Evolutionary conservation across 2,329 filamentous ascomycete genomes (phyloP), one percentile per base, ranked within the genome.

Genomic region (Saccharata proteae): DNA sequence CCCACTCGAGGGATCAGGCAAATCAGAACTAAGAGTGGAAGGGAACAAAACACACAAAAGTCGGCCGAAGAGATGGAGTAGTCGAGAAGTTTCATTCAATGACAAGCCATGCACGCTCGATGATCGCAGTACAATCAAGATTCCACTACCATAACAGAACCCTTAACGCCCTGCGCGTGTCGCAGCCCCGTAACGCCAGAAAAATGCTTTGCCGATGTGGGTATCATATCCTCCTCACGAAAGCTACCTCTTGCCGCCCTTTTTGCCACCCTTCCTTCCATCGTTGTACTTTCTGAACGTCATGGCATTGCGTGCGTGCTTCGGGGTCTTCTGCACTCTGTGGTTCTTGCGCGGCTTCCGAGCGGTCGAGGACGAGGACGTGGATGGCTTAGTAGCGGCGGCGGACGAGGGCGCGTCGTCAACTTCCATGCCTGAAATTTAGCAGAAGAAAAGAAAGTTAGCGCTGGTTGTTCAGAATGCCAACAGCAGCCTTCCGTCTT

Each of bases 351-450:
- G 26, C 15, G 15, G 16, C 34, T 48, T 54, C 36, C 46, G 44
- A 32, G 45, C 46, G 31, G 36, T 42, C 19, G 38, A 43, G 18
- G 35, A 26, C 28, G 24, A 35, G 16, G 34, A 30, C 23, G 27
- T 30, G 33, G 33, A 23, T 27, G 33, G 33, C 18, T 35, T 21
- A 7, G 19, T 21, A 7, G 19, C n/a, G 7, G 19, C 19, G 19
- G 7, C 31, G n/a, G n/a, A n/a, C 13, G 21, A 11, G 12, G 30
- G 10, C 26, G 44, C 39, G 29, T 43, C 47, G 39, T 57, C 57
- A 35, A 56, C 43, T 28, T 61, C 57, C 53, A 59, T 58, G 32
- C 53, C 55, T 55, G 16, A 25, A n/a, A 12, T 16, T 12, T 12
- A 16, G 15, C 11, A 22, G 18, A 18, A 27, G 13, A 13, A 22